phyloP scores from a whole-genome alignment of 78 protist species.

The Dictyostelium citrinum region DNA sequence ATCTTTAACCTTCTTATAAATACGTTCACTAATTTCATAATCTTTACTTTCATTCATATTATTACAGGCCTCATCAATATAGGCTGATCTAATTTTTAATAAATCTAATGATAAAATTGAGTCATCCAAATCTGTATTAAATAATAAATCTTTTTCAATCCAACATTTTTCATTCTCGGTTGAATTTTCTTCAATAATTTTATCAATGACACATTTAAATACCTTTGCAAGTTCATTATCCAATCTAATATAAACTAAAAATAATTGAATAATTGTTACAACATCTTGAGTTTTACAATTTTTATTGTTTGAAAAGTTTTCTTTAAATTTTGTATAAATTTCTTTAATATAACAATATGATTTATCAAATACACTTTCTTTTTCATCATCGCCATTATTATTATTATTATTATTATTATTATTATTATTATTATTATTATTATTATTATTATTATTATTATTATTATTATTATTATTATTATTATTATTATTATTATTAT shows the following conservation, averaged over 20 bases:
- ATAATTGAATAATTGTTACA: not conserved
- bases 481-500: too few species aligned
- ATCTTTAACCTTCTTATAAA: not conserved
- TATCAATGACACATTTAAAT: not conserved
- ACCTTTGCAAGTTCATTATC: not conserved
- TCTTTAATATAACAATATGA: not conserved
- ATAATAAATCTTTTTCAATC: not conserved
- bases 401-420: not conserved
- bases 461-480: too few species aligned
- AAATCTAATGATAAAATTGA: not conserved
- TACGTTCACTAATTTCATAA: not conserved
- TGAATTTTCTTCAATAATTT: not conserved
- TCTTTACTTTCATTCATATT: not conserved
- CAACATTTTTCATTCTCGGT: not conserved
- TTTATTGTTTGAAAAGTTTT: not conserved
- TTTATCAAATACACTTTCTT: not conserved
- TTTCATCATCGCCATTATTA: not conserved
- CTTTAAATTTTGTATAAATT: not conserved
- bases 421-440: not conserved
- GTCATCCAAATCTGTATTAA: not conserved
- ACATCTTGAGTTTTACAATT: not conserved
- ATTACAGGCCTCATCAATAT: not conserved
- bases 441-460: too few species aligned
- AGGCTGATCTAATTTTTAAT: not conserved
- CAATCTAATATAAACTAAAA: not conserved